Percentiles rank a stretch among this genome's conserved stretches.
These are phyloP conservation scores for Boletus rex-veris DNA, from an alignment of 768 basidiomycete species.

Conservation along the genomic window DNA sequence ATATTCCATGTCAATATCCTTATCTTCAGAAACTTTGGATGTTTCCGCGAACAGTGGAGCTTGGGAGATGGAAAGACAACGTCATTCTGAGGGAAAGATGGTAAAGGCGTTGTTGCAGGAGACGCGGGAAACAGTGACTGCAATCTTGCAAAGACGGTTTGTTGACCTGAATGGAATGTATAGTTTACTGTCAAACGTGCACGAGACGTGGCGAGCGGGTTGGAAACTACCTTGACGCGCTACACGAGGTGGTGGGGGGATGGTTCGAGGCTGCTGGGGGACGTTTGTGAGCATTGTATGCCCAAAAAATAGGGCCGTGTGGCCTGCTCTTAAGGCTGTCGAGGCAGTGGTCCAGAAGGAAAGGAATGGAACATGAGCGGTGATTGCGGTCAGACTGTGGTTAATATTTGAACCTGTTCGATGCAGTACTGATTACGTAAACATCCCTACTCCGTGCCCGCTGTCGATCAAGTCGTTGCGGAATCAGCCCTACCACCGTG, in stretches of 20 bases:
- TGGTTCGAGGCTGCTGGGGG: slow-evolving; percentile 19
- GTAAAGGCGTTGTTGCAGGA: slow-evolving; percentile 21
- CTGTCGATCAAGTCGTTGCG: no score
- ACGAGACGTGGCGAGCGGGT: slow-evolving; percentile 5
- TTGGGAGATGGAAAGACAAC: slow-evolving; percentile 21
- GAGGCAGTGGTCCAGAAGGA: slow-evolving; percentile 23
- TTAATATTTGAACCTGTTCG: slow-evolving; percentile 17
- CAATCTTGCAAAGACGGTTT: slow-evolving; percentile 46
- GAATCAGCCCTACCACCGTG: no score
- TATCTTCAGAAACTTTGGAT: slow-evolving; percentile 55
- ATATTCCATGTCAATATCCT: slow-evolving; percentile 81
- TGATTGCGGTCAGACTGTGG: slow-evolving; percentile 8
- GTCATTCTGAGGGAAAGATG: slow-evolving; percentile 20
- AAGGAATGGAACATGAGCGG: slow-evolving; percentile 22
- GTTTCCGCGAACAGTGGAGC: slow-evolving; percentile 22
- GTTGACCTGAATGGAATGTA: slow-evolving; percentile 28
- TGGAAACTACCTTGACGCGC: slow-evolving; percentile 18
- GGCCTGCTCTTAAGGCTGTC: slow-evolving; percentile 30
- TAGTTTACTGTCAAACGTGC: background rate
- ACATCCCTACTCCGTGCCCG: background rate
- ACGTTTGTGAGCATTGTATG: slow-evolving; percentile 22
- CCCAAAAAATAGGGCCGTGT: slow-evolving; percentile 16
- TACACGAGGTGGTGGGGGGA: slow-evolving; percentile 13
- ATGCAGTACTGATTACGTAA: slow-evolving; percentile 27
- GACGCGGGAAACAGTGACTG: slow-evolving; percentile 49